phyloP scores from a whole-genome alignment of 2,329 filamentous ascomycete species.

The Pseudogymnoascus sp. region DNA sequence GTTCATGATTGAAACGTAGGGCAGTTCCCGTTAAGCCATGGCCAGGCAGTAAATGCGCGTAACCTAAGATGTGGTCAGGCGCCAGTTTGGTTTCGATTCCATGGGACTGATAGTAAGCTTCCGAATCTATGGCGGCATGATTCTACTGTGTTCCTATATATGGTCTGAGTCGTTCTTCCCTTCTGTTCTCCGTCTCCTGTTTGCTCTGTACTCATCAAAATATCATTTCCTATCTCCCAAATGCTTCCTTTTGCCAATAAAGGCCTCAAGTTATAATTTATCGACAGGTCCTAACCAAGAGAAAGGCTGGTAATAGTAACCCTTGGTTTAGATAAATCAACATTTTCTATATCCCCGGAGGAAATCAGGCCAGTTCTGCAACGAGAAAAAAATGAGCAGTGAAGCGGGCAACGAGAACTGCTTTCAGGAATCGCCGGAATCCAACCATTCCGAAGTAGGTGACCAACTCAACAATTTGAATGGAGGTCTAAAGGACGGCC shows the following conservation, averaged over 20 bases:
- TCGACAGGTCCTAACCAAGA: background rate
- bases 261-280: background rate
- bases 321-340: background rate
- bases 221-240: background rate
- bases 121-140: background rate
- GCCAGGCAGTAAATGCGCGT: background rate
- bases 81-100: background rate
- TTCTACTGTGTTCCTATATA: background rate
- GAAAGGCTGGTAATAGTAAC: background rate
- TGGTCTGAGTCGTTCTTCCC: background rate
- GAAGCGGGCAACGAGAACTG: background rate
- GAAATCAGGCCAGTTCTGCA: background rate
- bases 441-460: background rate
- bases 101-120: background rate
- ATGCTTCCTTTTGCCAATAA: background rate
- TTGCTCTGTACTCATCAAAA: background rate
- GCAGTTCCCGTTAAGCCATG: background rate
- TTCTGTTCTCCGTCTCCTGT: background rate
- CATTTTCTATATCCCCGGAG: no score
- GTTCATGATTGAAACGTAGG: background rate
- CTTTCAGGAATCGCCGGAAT: background rate
- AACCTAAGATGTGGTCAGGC: background rate
- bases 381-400: background rate
- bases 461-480: background rate
- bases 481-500: background rate